phyloP scores from a whole-genome alignment of 768 basidiomycete genomes.

The Boletus tylopilopsis region DNA sequence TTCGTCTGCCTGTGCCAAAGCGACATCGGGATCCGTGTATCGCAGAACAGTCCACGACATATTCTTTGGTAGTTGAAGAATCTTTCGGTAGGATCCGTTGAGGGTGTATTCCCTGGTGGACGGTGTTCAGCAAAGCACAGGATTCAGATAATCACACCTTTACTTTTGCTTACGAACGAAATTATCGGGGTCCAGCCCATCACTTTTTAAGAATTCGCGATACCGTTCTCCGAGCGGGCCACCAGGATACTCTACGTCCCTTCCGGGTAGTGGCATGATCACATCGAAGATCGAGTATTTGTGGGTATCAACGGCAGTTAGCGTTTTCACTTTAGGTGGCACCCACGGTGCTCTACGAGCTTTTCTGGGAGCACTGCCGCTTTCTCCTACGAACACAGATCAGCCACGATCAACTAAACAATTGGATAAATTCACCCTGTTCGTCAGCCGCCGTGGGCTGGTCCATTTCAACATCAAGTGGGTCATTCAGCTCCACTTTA shows the following conservation, averaged over 20 bases:
- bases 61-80: conserved; percentile 80
- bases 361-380: conserved; percentile 15
- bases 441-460: conserved; percentile 34
- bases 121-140: conserved; percentile 6
- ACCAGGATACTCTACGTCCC: conserved; percentile 89
- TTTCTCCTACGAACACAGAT: conserved; percentile 20
- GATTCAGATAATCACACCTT: conserved; percentile 18
- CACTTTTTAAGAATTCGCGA: conserved; percentile 71
- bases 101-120: conserved; percentile 79
- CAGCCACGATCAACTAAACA: conserved; percentile 1
- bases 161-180: conserved; percentile 89
- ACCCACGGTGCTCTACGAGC: conserved; percentile 45
- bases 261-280: conserved; percentile 96
- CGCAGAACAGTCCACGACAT: conserved; percentile 77
- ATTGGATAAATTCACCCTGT: conserved; percentile 23
- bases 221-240: conserved; percentile 86
- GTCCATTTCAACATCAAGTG: conserved; percentile 25
- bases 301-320: conserved; percentile 73
- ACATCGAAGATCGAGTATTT: conserved; percentile 92
- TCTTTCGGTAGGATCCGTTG: conserved; percentile 89
- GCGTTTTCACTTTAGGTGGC: conserved; percentile 67
- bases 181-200: conserved; percentile 88
- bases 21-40: conserved; percentile 92
- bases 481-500: conserved; percentile 28
- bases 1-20: conserved; percentile 93